These are phyloP conservation scores for Fragosphaeria purpurea DNA, from an alignment of 2,329 filamentous ascomycete species.

Conservation along the genomic window DNA sequence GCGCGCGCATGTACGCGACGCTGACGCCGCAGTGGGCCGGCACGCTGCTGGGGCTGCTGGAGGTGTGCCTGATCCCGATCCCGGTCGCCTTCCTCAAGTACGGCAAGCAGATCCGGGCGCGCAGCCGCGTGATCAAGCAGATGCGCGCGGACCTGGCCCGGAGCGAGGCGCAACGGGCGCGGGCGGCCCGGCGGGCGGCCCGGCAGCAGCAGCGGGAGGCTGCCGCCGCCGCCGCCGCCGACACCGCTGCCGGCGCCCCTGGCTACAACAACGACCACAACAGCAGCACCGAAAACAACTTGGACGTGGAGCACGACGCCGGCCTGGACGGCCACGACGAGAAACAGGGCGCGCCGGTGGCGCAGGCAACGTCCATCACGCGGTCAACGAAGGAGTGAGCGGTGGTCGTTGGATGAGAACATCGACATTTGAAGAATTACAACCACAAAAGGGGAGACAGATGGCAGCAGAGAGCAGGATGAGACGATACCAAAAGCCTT, in stretches of 20 bases:
- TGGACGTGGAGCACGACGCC: background rate
- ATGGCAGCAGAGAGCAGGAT: no score
- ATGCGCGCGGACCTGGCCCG: constrained; percentile 31
- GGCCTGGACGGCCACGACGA: no score
- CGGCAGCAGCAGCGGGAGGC: constrained; percentile 7
- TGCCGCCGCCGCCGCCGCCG: background rate
- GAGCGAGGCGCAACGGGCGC: constrained; percentile 16
- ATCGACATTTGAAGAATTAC: no score
- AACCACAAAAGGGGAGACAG: no score
- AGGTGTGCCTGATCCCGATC: constrained; percentile 62
- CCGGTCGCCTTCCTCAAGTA: constrained; percentile 61
- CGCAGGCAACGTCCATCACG: background rate
- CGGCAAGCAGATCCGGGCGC: constrained; percentile 37
- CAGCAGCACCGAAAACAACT: background rate
- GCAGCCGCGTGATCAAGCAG: constrained; percentile 33
- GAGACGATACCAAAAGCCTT: no score
- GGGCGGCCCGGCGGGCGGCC: constrained; percentile 11
- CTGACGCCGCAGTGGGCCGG: constrained; percentile 67
- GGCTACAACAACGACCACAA: background rate
- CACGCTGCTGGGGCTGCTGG: constrained; percentile 58
- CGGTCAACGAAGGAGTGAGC: background rate
- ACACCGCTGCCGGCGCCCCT: background rate
- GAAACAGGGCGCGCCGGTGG: background rate
- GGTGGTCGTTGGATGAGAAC: no score
- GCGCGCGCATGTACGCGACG: constrained; percentile 55